These are phyloP conservation scores for Babesia divergens DNA, from an alignment of 169 alveolate genomes.

Conservation along the genomic window DNA sequence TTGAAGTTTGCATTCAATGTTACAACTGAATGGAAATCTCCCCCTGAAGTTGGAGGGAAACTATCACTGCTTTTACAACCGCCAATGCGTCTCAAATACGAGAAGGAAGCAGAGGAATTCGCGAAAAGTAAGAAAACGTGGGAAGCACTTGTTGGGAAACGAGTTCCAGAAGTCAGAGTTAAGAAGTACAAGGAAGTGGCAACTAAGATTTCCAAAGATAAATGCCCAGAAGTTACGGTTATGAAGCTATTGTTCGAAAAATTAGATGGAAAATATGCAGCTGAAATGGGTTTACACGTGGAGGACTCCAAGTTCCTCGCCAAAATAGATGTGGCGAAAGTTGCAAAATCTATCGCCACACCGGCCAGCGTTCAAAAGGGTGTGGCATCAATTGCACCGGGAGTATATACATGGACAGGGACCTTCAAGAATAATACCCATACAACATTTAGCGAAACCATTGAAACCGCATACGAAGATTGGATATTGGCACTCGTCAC, in stretches of 20 bases:
- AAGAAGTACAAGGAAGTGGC: neutral
- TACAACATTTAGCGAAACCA: neutral
- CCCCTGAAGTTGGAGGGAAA: neutral
- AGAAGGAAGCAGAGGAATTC: neutral
- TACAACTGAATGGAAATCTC: neutral
- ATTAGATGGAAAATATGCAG: neutral
- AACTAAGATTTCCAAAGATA: neutral
- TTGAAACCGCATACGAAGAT: neutral
- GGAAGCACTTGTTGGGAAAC: neutral
- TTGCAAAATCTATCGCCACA: neutral
- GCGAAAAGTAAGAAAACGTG: neutral
- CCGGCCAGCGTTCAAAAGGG: neutral
- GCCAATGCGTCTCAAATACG: neutral
- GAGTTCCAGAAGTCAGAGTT: neutral
- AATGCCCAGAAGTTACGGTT: neutral
- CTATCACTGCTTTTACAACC: neutral
- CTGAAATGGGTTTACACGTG: neutral
- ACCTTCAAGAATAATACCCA: neutral
- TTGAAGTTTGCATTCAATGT: neutral
- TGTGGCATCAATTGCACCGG: neutral
- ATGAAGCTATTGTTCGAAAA: neutral
- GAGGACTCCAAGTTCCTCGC: neutral
- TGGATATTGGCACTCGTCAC: neutral
- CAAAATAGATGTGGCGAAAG: neutral
- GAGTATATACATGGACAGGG: constrained; percentile 3